These are phyloP conservation scores for Colletotrichum musicola DNA, from an alignment of 2,329 filamentous ascomycete genomes.

Conservation along the genomic window DNA sequence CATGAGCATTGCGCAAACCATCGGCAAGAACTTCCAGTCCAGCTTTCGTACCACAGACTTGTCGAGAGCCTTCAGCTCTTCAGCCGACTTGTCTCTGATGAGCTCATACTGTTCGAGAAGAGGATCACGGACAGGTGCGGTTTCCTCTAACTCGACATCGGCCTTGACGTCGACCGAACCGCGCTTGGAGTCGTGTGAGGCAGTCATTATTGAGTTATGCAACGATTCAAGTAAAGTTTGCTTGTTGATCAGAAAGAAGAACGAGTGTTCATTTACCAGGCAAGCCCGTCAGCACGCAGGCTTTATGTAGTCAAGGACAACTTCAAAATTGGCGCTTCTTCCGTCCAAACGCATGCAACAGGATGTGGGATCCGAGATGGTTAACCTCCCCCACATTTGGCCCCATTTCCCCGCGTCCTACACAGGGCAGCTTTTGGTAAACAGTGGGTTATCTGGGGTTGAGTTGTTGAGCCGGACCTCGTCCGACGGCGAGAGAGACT, in stretches of 20 bases:
- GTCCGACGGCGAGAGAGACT: background rate
- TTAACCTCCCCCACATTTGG: background rate
- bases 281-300: background rate
- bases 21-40: slow-evolving; percentile 46
- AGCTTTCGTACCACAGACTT: slow-evolving; percentile 45
- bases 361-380: background rate
- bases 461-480: background rate
- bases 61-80: slow-evolving; percentile 42
- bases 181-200: slow-evolving; percentile 1
- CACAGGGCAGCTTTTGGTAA: too few relatives aligned
- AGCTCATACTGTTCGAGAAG: slow-evolving; percentile 38
- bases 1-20: slow-evolving; percentile 47
- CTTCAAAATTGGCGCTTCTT: background rate
- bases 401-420: background rate
- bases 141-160: slow-evolving; percentile 20
- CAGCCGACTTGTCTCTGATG: slow-evolving; percentile 40
- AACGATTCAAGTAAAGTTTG: background rate
- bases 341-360: background rate
- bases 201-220: background rate
- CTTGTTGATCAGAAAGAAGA: background rate
- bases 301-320: background rate
- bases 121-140: slow-evolving; percentile 15
- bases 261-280: background rate
- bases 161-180: slow-evolving; percentile 28
- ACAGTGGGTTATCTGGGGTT: slow-evolving; percentile 28